phyloP scores from a whole-genome alignment of 306 rosid species.

The Cicer yamashitae region DNA sequence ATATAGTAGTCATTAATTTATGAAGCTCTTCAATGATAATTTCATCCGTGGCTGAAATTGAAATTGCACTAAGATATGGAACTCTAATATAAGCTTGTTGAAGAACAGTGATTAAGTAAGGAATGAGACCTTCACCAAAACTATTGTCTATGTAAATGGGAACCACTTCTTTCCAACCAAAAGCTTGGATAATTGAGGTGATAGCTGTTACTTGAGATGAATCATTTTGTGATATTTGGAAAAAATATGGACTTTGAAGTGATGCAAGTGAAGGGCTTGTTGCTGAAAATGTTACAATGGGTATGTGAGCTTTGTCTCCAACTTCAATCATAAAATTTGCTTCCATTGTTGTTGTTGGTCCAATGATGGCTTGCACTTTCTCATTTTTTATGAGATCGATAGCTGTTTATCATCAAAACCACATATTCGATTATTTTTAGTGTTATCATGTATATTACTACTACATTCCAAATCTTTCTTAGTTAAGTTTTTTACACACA shows the following conservation, averaged over 20 bases:
- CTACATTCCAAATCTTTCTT: too few species aligned
- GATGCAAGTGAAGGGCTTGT: slow-evolving; percentile 58
- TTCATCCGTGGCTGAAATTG: slow-evolving; percentile 46
- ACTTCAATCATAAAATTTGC: slow-evolving; percentile 58
- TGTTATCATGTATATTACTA: too few species aligned
- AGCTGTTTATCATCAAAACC: slow-evolving; percentile 39
- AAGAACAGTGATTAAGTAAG: slow-evolving; percentile 52
- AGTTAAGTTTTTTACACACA: too few species aligned
- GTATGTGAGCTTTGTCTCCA: slow-evolving; percentile 57
- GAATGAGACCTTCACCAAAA: slow-evolving; percentile 56
- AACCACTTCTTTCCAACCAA: slow-evolving; percentile 58
- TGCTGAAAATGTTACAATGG: slow-evolving; percentile 63
- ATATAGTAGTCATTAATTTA: slow-evolving; percentile 54
- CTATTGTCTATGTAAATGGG: slow-evolving; percentile 56
- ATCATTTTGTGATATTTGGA: slow-evolving; percentile 54
- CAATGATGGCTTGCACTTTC: slow-evolving; percentile 59
- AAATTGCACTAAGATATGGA: slow-evolving; percentile 51
- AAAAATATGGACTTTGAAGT: slow-evolving; percentile 54
- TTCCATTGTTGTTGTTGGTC: slow-evolving; percentile 58
- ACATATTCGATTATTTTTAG: too few species aligned
- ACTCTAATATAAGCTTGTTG: slow-evolving; percentile 43
- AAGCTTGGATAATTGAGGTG: slow-evolving; percentile 46
- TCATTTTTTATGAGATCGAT: slow-evolving; percentile 56
- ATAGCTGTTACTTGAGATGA: slow-evolving; percentile 56
- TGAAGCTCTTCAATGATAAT: slow-evolving; percentile 50